Percentiles rank a stretch among this genome's conserved stretches.
Evolutionary conservation across 1,284 basidiomycete species (phyloP).

Genomic region (Trichosporon sp.): DNA sequence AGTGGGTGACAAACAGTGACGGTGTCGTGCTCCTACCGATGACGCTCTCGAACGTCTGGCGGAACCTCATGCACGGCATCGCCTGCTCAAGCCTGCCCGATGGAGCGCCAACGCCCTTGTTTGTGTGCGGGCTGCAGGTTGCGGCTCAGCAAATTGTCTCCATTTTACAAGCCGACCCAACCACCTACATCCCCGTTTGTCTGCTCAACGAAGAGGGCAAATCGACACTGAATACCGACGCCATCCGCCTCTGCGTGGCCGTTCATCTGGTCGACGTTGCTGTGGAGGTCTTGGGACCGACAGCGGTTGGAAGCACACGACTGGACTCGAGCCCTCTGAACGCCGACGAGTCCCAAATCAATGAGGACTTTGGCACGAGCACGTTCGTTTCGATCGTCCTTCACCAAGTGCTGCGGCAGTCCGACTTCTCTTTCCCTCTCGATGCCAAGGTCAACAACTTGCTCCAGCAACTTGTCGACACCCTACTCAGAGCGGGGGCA

Average conservation of each 20-base stretch:
- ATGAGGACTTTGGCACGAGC: constrained; percentile 18
- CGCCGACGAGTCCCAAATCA: constrained; percentile 6
- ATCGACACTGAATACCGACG: constrained; percentile 12
- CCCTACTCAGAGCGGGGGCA: constrained; percentile 23
- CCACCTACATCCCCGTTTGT: constrained; percentile 29
- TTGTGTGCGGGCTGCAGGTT: constrained; percentile 19
- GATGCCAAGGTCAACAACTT: constrained; percentile 3
- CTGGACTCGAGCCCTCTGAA: constrained; percentile 1
- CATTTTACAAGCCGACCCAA: constrained; percentile 33
- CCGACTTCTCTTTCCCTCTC: constrained; percentile 17
- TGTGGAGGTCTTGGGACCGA: constrained; percentile 22
- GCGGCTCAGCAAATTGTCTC: constrained; percentile 25
- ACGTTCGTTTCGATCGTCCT: constrained; percentile 28
- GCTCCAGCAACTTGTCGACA: constrained; percentile 19
- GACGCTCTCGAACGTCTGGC: constrained; percentile 30
- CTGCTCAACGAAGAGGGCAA: constrained; percentile 21
- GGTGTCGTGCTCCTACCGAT: constrained; percentile 25
- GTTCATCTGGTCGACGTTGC: constrained; percentile 24
- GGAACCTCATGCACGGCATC: constrained; percentile 33
- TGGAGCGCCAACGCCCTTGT: constrained; percentile 19
- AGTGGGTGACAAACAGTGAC: constrained; percentile 23
- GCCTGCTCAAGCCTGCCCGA: constrained; percentile 11
- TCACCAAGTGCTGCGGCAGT: constrained; percentile 26
- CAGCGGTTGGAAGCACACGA: constrained; percentile 11
- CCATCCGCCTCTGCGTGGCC: constrained; percentile 22